Evolutionary conservation across 768 basidiomycete genomes (phyloP).

Genomic region (Clavulina sp.): DNA sequence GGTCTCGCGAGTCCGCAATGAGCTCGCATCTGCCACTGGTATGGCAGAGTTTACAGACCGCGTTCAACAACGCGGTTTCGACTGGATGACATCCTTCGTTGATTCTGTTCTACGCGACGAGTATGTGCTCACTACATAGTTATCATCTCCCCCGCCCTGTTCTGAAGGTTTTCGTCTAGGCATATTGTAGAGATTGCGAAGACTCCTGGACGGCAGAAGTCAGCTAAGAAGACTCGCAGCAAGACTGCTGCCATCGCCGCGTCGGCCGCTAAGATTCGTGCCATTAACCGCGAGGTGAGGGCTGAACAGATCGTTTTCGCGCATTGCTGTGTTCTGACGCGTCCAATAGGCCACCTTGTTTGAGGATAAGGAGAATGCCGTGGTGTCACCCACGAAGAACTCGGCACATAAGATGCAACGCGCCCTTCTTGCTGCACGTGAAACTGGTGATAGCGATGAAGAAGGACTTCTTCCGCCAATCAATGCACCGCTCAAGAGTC

Average conservation of each 20-base stretch:
- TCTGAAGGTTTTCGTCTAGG: constrained; percentile 20
- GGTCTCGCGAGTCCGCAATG: background rate
- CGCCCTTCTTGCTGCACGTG: too few relatives aligned
- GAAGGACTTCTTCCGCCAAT: too few relatives aligned
- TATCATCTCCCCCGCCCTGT: background rate
- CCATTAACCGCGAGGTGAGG: too few relatives aligned
- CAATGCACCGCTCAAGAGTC: too few relatives aligned
- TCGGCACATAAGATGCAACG: background rate
- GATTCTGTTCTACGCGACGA: background rate
- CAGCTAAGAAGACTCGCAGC: constrained; percentile 19
- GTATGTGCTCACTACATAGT: background rate
- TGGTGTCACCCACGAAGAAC: background rate
- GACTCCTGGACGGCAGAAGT: constrained; percentile 62
- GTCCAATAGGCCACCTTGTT: background rate
- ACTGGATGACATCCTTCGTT: background rate
- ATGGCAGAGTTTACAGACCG: background rate
- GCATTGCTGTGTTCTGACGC: too few relatives aligned
- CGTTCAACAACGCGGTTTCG: background rate
- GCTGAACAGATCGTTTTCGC: too few relatives aligned
- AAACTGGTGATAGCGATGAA: too few relatives aligned
- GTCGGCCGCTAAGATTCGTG: background rate
- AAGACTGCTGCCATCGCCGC: constrained; percentile 3
- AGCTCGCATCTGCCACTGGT: background rate
- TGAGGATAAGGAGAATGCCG: background rate
- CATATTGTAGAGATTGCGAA: constrained; percentile 66